These are phyloP conservation scores for Isochrysis galbana DNA, from an alignment of 78 protist species.

Conservation along the genomic window DNA sequence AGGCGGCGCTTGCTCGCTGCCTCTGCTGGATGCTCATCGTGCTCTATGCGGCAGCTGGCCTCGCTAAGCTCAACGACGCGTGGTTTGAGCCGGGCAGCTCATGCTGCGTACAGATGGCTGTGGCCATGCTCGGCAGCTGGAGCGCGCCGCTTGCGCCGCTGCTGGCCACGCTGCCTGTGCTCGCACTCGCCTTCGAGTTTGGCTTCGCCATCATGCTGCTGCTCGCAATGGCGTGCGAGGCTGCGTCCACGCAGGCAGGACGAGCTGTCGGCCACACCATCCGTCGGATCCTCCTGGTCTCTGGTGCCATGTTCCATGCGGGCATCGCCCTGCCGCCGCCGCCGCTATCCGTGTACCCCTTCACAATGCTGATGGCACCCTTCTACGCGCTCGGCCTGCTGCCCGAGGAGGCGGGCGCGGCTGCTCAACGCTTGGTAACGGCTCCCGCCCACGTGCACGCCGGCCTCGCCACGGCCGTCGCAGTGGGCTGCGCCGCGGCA, in stretches of 20 bases:
- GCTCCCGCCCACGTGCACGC: no score
- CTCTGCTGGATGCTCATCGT: neutral
- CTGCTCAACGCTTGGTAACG: neutral
- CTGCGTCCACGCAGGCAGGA: no score
- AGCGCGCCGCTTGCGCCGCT: neutral
- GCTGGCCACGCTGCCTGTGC: neutral
- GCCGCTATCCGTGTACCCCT: neutral
- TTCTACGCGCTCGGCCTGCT: neutral
- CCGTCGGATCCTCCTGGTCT: neutral
- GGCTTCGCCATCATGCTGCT: neutral
- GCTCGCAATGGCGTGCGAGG: neutral
- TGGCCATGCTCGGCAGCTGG: neutral
- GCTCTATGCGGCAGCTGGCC: neutral
- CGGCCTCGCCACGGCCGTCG: neutral
- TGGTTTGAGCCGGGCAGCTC: neutral
- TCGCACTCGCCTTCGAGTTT: neutral
- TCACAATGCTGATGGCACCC: constrained; percentile 22
- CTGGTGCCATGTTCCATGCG: neutral
- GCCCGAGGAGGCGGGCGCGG: neutral
- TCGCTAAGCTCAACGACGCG: neutral
- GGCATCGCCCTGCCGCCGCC: constrained; percentile 26
- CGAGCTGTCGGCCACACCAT: neutral
- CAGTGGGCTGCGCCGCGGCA: neutral
- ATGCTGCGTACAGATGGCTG: neutral
- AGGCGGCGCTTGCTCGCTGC: neutral